A percentile compares a stretch with the other conserved stretches of the same genome.
Evolutionary conservation across 768 basidiomycete genomes (phyloP).

Genomic region (Coprinopsis sp.): DNA sequence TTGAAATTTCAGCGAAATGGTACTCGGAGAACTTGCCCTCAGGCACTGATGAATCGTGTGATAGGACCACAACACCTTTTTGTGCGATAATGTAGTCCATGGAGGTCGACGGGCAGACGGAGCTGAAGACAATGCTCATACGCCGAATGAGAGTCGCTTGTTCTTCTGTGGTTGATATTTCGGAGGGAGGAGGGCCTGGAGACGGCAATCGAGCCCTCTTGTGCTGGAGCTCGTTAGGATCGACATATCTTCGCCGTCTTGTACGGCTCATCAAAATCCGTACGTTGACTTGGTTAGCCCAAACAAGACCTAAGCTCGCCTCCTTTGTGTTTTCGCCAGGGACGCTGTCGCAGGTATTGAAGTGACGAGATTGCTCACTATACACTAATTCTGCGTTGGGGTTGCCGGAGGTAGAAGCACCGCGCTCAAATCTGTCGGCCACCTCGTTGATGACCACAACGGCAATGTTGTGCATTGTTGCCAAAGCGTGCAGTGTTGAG

Average conservation of each 20-base stretch:
- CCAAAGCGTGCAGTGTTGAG: slow-evolving; percentile 65
- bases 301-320: slow-evolving; percentile 81
- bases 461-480: slow-evolving; percentile 57
- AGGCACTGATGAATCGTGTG: slow-evolving; percentile 10
- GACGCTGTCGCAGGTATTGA: slow-evolving; percentile 57
- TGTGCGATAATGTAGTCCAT: slow-evolving; percentile 73
- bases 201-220: slow-evolving; percentile 15
- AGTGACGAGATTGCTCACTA: slow-evolving; percentile 70
- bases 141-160: slow-evolving; percentile 58
- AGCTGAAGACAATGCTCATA: slow-evolving; percentile 75
- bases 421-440: slow-evolving; percentile 57
- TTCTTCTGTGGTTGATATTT: slow-evolving; percentile 26
- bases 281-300: slow-evolving; percentile 90
- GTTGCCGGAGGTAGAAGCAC: not conserved
- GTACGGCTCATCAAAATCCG: slow-evolving; percentile 83
- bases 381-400: slow-evolving; percentile 47
- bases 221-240: slow-evolving; percentile 26
- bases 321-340: slow-evolving; percentile 65
- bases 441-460: slow-evolving; percentile 90
- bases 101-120: slow-evolving; percentile 48
- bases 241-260: slow-evolving; percentile 55
- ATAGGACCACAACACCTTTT: slow-evolving; percentile 43
- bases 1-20: not conserved
- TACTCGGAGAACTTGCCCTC: not conserved
- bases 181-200: not conserved